A percentile compares a stretch with the other conserved stretches of the same genome.
Conservation (phyloP, 306 rosid species). For the Biancaea sappan region DNA sequence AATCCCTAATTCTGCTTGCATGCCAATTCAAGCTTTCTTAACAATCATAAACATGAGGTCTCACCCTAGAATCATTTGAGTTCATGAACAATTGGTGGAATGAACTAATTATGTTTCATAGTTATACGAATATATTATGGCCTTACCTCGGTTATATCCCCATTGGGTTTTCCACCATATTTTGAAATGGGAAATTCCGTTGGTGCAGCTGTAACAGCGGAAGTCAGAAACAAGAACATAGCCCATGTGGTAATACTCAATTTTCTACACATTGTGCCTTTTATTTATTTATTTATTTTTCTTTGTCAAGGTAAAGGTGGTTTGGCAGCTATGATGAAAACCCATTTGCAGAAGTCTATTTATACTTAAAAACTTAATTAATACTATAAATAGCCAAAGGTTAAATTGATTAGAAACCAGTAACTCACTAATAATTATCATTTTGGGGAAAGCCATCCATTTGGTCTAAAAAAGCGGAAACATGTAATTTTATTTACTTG, state of each 20-base stretch:
- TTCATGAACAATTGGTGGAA: not conserved
- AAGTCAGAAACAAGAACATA: not conserved
- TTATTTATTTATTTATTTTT: too few species aligned
- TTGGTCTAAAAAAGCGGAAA: not conserved
- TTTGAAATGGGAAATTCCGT: not conserved
- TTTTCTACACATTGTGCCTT: not conserved
- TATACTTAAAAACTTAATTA: not conserved
- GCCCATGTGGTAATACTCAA: not conserved
- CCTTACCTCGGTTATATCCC: not conserved
- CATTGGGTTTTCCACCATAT: conserved; percentile 16
- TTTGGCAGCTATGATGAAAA: not conserved
- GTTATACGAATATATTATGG: not conserved
- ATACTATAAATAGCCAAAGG: not conserved
- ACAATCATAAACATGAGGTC: not conserved
- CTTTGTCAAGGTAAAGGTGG: too few species aligned
- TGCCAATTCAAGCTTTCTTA: not conserved
- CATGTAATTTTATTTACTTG: too few species aligned
- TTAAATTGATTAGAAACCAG: not conserved
- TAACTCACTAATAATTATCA: not conserved
- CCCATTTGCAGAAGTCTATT: not conserved
- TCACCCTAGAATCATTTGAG: not conserved
- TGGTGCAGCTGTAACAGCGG: not conserved
- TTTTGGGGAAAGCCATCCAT: not conserved
- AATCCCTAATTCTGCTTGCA: not conserved
- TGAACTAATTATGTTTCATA: too few species aligned